These are phyloP conservation scores for Vaucheria bursata DNA, from an alignment of 352 stramenopile genomes.

Conservation along the genomic window DNA sequence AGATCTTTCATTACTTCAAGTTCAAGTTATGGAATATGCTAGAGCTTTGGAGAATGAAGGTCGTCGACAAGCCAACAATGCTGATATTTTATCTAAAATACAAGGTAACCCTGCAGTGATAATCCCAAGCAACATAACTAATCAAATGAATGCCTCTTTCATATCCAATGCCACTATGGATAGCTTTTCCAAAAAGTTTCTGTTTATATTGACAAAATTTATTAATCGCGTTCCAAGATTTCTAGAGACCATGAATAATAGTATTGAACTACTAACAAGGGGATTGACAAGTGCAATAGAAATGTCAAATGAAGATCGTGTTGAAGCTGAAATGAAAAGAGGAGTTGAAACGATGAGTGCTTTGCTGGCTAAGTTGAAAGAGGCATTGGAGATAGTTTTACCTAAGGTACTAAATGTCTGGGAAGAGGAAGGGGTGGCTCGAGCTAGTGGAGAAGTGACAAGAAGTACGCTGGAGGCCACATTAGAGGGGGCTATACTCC, in stretches of 20 bases:
- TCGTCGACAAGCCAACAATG: constrained; percentile 10
- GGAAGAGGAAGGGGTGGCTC: constrained; percentile 14
- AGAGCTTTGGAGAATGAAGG: constrained; percentile 31
- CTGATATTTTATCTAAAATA: background rate
- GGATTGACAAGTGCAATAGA: constrained; percentile 11
- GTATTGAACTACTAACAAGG: background rate
- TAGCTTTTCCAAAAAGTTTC: background rate
- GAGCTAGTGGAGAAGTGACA: background rate
- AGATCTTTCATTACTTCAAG: background rate
- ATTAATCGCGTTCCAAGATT: background rate
- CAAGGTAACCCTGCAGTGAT: background rate
- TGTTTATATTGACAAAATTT: background rate
- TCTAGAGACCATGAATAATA: background rate
- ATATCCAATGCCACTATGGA: background rate
- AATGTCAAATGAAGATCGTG: constrained; percentile 23
- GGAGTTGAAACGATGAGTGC: constrained; percentile 3
- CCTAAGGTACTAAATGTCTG: constrained; percentile 3
- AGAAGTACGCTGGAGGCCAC: background rate
- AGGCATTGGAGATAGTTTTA: constrained; percentile 16
- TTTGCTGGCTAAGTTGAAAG: constrained; percentile 15
- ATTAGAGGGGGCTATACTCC: background rate
- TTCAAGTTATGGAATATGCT: background rate
- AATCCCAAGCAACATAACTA: background rate
- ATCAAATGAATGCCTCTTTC: background rate
- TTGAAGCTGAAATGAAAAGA: constrained; percentile 5